Base-by-base conservation (phyloP, 176 grass and related monocot genomes). In the Paspalum vaginatum region DNA sequence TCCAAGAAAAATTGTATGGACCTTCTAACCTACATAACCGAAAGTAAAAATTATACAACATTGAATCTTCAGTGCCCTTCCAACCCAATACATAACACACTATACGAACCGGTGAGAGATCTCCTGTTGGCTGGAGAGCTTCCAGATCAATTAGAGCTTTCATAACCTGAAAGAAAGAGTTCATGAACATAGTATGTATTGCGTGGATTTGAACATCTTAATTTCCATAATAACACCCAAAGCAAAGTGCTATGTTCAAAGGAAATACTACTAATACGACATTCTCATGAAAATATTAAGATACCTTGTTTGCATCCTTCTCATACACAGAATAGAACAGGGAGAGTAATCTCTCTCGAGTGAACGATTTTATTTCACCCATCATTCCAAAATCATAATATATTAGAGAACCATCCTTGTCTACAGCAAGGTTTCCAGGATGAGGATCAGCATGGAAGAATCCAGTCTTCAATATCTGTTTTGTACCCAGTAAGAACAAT, bases 331-430 rank as follows among this genome's bases (percentile, higher is more conserved):
- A 89, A 88, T 98, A 98, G 71, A 95, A 98, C 81, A 98, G 83
- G 61, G 89, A 89, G 49, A 98, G 86, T 83, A 98, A 87, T 87
- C 92, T 89, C 57, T 98, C 95, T 74, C 88, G 88, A 65, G 95
- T 98, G 74, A 94, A 98, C 37, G 92, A 89, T 83, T 98, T 98
- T 56, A 98, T 98, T 82, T 98, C 92, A 83, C 95, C 95, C 95
- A 98, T 98, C 95, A 94, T 98, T 77, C 95, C 95, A 81, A 98
- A 98, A 87, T 98, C 95, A 68, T 98, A 98, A 74, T 98, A 98
- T 81, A 98, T 98, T 63, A 98, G 83, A 32, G 92, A 89, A n/a
- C 78, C 70, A 83, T 94, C 95, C 63, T 43, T 94, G 58, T 92
- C 95, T 83, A 98, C 83, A 61, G 95, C 92, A 84, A 98, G 90